phyloP scores from a whole-genome alignment of 2,329 filamentous ascomycete species.

The Exophiala spinifera region DNA sequence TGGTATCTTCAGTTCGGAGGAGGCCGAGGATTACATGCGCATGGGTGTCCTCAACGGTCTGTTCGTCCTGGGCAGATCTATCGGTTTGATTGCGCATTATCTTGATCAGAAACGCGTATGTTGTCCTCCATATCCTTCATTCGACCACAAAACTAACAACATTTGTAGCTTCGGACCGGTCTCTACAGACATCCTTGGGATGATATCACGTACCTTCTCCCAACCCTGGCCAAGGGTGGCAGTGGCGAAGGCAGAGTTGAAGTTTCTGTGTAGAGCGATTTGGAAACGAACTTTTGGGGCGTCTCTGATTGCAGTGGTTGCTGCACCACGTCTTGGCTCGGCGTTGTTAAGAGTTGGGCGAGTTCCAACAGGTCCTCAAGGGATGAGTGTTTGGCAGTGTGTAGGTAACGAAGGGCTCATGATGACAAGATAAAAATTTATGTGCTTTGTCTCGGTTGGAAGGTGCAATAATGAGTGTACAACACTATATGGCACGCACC shows the following conservation, averaged over 20 bases:
- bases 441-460: not conserved
- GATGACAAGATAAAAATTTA: not conserved
- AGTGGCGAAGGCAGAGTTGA: slow-evolving; percentile 85
- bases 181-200: slow-evolving; percentile 99
- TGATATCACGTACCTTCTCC: slow-evolving; percentile 92
- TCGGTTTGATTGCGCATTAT: slow-evolving; percentile 99
- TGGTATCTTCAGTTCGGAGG: slow-evolving; percentile 91
- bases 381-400: not conserved
- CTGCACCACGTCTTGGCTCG: not conserved
- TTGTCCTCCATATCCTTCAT: slow-evolving; percentile 1
- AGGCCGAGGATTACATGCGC: slow-evolving; percentile 96
- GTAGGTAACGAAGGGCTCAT: slow-evolving; percentile 2
- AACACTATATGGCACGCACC: not conserved
- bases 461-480: slow-evolving; percentile 2
- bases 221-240: slow-evolving; percentile 68
- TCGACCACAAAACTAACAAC: not conserved
- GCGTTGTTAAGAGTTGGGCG: not conserved
- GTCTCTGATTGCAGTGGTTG: not conserved
- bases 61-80: slow-evolving; percentile 93
- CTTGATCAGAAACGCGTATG: slow-evolving; percentile 89
- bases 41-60: slow-evolving; percentile 99
- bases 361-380: not conserved
- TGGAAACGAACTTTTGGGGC: not conserved
- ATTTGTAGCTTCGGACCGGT: slow-evolving; percentile 71
- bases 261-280: slow-evolving; percentile 50